Percentiles rank a stretch among this genome's conserved stretches.
Conservation (phyloP, 139 green algal species). For the Chlorella sorokiniana region DNA sequence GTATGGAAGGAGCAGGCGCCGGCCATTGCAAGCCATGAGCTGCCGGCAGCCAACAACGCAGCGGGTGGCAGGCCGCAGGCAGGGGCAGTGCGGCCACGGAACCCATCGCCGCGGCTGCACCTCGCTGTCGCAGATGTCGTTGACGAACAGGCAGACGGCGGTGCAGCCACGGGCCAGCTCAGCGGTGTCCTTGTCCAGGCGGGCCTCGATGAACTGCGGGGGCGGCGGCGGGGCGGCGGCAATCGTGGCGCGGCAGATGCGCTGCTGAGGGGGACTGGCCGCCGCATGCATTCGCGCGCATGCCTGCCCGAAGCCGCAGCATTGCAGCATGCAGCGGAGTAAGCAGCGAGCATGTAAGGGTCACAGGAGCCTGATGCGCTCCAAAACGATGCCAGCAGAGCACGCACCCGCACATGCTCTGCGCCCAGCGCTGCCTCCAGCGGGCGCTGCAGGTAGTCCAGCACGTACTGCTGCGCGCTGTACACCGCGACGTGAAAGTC, state of each 20-base stretch:
- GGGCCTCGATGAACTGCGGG: conserved; percentile 43
- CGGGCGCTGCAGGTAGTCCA: background rate
- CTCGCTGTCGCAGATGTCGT: conserved; percentile 58
- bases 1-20: background rate
- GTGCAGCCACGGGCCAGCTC: conserved; percentile 52
- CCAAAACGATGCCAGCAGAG: background rate
- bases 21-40: background rate
- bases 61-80: background rate
- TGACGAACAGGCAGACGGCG: conserved; percentile 74
- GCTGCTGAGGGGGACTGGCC: too few species aligned
- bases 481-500: conserved; percentile 30
- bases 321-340: too few species aligned
- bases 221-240: too few species aligned
- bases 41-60: background rate
- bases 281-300: background rate
- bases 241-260: background rate
- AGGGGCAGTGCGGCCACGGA: background rate
- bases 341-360: too few species aligned
- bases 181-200: conserved; percentile 57
- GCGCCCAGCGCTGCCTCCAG: background rate
- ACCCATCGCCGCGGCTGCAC: background rate
- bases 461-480: background rate
- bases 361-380: background rate
- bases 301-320: too few species aligned
- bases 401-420: background rate